Evolutionary conservation across 441 rosid species (phyloP), one percentile per base, ranked within the genome.

Genomic region (Gossypium schwendimanii): DNA sequence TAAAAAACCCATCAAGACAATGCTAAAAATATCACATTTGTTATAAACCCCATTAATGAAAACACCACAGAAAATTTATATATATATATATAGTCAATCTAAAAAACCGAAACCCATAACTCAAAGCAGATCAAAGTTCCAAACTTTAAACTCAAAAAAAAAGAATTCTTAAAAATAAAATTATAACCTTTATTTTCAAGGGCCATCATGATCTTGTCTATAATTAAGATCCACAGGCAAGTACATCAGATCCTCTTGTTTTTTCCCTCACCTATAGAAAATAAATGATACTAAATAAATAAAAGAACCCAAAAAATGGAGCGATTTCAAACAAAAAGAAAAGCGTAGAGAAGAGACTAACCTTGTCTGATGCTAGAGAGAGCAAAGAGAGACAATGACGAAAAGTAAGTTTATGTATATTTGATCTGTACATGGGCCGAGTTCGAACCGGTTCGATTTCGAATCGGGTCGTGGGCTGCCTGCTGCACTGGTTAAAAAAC

Each of bases 201-300:
- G 81, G 86, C 82, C 89, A 84, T 81, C 81, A 72, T 76, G 84
- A 82, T 86, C 81, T 59, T 65, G 71, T 62, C 66, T 72, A 61
- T 79, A 78, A 79, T 86, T 73, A 79, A 81, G 83, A 82, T 83
- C 86, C 79, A 78, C 88, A 79, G 69, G 81, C 80, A 75, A 77
- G 88, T 81, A 85, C 88, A 84, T 86, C 81, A 86, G 86, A 86
- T 84, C 86, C 75, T 76, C 74, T 79, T 74, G 83, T 53, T 45
- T 14, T 26, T 55, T 39, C 74, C 26, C 76, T 39, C 70, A 53
- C 71, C 76, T 73, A 54, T 1, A 47, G 33, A 26, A 53, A 24
- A 41, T 23, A 50, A 49, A 26, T 15, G 8, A 9, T 31, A 36
- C 4, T 12, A 33, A 54, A 17, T 53, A 53, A 50, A 26, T 18